Conservation (phyloP, 192 early-diverging fungal species). For the Linnemannia zychae region DNA sequence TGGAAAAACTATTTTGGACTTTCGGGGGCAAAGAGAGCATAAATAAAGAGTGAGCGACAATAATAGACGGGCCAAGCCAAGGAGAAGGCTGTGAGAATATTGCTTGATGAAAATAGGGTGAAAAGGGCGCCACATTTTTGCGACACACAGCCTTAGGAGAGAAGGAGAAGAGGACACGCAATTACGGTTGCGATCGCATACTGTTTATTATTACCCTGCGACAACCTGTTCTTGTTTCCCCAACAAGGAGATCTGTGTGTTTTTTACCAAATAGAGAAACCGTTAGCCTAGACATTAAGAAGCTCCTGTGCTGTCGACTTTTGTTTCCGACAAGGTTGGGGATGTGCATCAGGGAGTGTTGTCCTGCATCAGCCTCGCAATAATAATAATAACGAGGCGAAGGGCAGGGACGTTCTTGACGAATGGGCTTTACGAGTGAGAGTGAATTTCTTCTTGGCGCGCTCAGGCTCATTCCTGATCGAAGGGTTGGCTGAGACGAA, state of each 20-base stretch:
- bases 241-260: background rate
- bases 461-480: background rate
- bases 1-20: slow-evolving; percentile 12
- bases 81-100: background rate
- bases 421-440: background rate
- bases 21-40: background rate
- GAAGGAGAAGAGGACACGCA: background rate
- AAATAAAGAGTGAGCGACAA: background rate
- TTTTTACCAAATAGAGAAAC: background rate
- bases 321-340: background rate
- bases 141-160: background rate
- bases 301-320: background rate
- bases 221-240: background rate
- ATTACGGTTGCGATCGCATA: background rate
- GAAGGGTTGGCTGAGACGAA: background rate
- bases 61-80: slow-evolving; percentile 4
- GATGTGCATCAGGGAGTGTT: background rate
- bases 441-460: slow-evolving; percentile 2
- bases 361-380: slow-evolving; percentile 7
- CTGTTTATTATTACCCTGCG: background rate
- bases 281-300: background rate
- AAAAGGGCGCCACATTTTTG: slow-evolving; percentile 1
- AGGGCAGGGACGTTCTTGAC: background rate
- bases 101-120: background rate
- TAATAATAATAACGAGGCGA: background rate